A percentile compares a stretch with the other conserved stretches of the same genome.
Evolutionary conservation across 2,329 filamentous ascomycete species (phyloP).

Genomic region (Sarocladium brachiariae): DNA sequence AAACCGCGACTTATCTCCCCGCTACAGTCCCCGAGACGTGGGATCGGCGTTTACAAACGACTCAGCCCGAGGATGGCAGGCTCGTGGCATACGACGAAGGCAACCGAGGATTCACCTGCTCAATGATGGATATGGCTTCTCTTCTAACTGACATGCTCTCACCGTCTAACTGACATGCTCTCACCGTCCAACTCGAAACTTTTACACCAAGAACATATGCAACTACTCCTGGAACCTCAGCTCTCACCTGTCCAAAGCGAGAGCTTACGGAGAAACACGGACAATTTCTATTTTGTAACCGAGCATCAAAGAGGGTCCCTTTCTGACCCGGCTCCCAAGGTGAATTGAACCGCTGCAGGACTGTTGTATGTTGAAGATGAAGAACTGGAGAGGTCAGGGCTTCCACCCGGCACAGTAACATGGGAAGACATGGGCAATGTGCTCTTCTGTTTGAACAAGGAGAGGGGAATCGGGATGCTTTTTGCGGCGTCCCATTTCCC

Average conservation of each 20-base stretch:
- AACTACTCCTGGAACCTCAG: background rate
- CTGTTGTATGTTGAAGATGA: background rate
- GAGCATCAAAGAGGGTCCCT: background rate
- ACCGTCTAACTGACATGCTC: too few relatives aligned
- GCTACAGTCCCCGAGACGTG: background rate
- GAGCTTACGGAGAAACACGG: background rate
- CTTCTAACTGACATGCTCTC: background rate
- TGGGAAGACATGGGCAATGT: background rate
- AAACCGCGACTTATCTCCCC: background rate
- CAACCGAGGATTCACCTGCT: background rate
- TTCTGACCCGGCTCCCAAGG: background rate
- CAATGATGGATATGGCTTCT: background rate
- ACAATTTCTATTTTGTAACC: background rate
- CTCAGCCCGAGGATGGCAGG: background rate
- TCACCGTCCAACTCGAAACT: background rate
- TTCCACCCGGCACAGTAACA: background rate
- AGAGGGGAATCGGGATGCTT: background rate
- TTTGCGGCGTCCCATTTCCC: background rate
- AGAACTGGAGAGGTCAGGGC: background rate
- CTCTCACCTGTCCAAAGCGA: background rate
- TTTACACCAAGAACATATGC: background rate
- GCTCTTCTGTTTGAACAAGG: background rate
- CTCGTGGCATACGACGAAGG: background rate
- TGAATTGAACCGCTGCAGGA: background rate
- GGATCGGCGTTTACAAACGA: background rate